Percentiles rank a stretch among this genome's conserved stretches.
Evolutionary conservation across 495 filamentous ascomycete genomes (phyloP).

Genomic region (Penicillium waksmanii): DNA sequence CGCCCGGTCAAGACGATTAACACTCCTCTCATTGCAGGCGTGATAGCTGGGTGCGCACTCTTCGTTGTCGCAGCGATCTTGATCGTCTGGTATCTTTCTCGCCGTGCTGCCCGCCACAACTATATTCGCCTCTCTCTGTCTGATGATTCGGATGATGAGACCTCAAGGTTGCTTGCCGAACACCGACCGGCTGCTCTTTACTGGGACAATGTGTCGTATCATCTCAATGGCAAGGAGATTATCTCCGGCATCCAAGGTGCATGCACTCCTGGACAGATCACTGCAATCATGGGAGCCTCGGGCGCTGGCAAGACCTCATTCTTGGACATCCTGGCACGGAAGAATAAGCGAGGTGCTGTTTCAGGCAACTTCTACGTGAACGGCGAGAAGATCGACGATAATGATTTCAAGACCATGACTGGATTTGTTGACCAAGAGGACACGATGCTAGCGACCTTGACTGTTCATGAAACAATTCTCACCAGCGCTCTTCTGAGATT

Average conservation of each 20-base stretch:
- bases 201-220: constrained; percentile 87
- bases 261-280: constrained; percentile 85
- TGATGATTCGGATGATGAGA: constrained; percentile 90
- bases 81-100: constrained; percentile 84
- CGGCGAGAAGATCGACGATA: constrained; percentile 83
- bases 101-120: constrained; percentile 62
- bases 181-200: constrained; percentile 88
- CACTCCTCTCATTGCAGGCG: constrained; percentile 91
- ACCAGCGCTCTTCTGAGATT: constrained; percentile 90
- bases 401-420: constrained; percentile 86
- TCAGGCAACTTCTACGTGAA: constrained; percentile 91
- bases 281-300: constrained; percentile 98
- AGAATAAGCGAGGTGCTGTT: constrained; percentile 89
- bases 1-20: constrained; percentile 94
- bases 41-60: constrained; percentile 84
- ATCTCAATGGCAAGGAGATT: constrained; percentile 85
- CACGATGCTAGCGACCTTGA: constrained; percentile 94
- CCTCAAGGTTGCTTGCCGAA: constrained; percentile 80
- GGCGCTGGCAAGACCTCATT: constrained; percentile 98
- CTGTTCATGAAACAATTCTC: constrained; percentile 96
- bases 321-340: constrained; percentile 92
- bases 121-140: constrained; percentile 76
- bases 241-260: constrained; percentile 79
- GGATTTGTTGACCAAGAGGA: constrained; percentile 99
- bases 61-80: constrained; percentile 88